phyloP scores from a whole-genome alignment of 2,329 filamentous ascomycete genomes.

The Ceratocystis diversiconidia region DNA sequence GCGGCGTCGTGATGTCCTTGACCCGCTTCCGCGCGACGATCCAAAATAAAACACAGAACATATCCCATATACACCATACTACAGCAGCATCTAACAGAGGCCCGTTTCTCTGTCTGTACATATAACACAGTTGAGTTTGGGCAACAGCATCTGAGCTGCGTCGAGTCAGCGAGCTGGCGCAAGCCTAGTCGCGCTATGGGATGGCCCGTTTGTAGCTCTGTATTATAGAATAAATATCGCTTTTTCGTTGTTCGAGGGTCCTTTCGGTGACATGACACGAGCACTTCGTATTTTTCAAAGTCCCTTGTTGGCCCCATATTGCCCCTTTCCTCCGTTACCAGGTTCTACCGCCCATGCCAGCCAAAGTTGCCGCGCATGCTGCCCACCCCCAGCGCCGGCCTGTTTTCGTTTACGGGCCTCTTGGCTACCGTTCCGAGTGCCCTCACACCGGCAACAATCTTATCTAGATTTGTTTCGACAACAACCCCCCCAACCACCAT shows the following conservation, averaged over 20 bases:
- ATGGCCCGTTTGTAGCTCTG: neutral
- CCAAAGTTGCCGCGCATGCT: slow-evolving; percentile 46
- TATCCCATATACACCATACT: neutral
- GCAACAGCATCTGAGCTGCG: neutral
- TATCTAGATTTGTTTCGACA: slow-evolving; percentile 78
- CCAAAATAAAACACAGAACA: neutral
- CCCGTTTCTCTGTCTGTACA: neutral
- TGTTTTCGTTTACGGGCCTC: slow-evolving; percentile 59
- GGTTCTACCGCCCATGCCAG: slow-evolving; percentile 32
- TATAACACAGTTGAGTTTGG: neutral
- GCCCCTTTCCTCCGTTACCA: neutral
- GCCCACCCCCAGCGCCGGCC: slow-evolving; percentile 34
- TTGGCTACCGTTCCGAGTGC: slow-evolving; percentile 66
- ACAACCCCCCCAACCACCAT: slow-evolving; percentile 95
- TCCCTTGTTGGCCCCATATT: neutral
- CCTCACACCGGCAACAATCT: slow-evolving; percentile 72
- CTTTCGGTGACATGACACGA: neutral
- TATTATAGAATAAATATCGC: neutral
- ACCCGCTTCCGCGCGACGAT: slow-evolving; percentile 20
- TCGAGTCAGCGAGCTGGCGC: neutral
- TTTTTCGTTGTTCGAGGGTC: neutral
- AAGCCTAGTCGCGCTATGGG: neutral
- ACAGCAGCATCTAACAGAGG: neutral
- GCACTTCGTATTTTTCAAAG: neutral
- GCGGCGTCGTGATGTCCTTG: slow-evolving; percentile 27